Evolutionary conservation across 2,329 filamentous ascomycete genomes (phyloP).

Genomic region (Fusarium penzigii): DNA sequence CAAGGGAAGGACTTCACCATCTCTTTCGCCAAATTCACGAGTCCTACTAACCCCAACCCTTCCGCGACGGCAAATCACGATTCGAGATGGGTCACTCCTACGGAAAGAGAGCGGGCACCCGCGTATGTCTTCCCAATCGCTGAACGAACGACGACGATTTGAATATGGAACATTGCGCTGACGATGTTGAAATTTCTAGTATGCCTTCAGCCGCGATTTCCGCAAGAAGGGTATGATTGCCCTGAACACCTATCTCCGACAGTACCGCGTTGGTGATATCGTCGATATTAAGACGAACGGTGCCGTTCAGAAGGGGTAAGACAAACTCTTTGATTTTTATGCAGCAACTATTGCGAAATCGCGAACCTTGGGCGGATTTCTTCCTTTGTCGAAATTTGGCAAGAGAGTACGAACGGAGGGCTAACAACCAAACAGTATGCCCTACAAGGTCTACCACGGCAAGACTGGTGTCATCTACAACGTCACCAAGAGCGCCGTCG

Average conservation of each 20-base stretch:
- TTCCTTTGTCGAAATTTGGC: slow-evolving; percentile 1
- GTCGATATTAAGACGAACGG: slow-evolving; percentile 99
- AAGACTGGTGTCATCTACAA: slow-evolving; percentile 99
- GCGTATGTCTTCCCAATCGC: slow-evolving; percentile 56
- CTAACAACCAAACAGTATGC: slow-evolving; percentile 69
- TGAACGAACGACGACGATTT: slow-evolving; percentile 14
- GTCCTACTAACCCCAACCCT: slow-evolving; percentile 40
- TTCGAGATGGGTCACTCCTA: slow-evolving; percentile 82
- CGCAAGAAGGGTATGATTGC: slow-evolving; percentile 94
- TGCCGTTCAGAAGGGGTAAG: slow-evolving; percentile 97
- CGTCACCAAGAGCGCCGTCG: slow-evolving; percentile 96
- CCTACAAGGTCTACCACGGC: slow-evolving; percentile 99
- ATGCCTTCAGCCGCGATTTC: slow-evolving; percentile 93
- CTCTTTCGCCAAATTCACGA: slow-evolving; percentile 43
- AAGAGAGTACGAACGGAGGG: slow-evolving; percentile 7
- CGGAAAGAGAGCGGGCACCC: slow-evolving; percentile 85
- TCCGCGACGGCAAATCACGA: slow-evolving; percentile 47
- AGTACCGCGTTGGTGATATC: slow-evolving; percentile 97
- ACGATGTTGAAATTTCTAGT: slow-evolving; percentile 45
- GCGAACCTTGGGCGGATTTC: slow-evolving; percentile 11
- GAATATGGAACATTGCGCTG: slow-evolving; percentile 30
- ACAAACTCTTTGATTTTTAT: slow-evolving; percentile 13
- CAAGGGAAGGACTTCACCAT: slow-evolving; percentile 35
- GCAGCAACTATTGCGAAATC: slow-evolving; percentile 14
- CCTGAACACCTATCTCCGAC: slow-evolving; percentile 90